These are phyloP conservation scores for Eucalyptus dawsonii DNA, from an alignment of 345 rosid genomes.

Conservation along the genomic window DNA sequence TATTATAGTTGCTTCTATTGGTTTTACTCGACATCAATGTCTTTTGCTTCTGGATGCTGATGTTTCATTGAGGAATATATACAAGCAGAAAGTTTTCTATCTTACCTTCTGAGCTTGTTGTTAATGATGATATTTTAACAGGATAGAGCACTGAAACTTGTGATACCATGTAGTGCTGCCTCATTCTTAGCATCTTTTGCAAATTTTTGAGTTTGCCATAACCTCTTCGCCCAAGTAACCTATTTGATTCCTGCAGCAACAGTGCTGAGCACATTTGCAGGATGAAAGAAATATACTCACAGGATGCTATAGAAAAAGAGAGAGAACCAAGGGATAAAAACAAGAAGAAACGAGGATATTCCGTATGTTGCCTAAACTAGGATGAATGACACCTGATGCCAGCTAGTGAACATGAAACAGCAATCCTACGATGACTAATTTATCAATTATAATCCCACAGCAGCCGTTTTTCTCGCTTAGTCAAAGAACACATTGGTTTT, in stretches of 20 bases:
- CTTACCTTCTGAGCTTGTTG: neutral
- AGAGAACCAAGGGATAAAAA: neutral
- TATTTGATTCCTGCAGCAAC: constrained; percentile 35
- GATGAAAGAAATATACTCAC: neutral
- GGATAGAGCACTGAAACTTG: constrained; percentile 83
- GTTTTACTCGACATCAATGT: neutral
- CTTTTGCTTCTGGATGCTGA: neutral
- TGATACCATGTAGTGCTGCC: constrained; percentile 78
- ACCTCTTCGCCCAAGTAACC: constrained; percentile 55
- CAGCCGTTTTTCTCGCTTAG: neutral
- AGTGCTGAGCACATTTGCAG: neutral
- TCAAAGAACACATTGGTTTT: neutral
- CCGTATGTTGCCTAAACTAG: neutral
- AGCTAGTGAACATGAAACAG: neutral
- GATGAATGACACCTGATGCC: neutral
- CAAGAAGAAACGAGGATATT: neutral
- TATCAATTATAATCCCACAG: neutral
- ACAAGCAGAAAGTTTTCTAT: neutral
- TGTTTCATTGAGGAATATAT: neutral
- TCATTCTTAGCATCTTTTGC: constrained; percentile 63
- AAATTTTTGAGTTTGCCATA: constrained; percentile 43
- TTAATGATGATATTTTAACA: constrained; percentile 32
- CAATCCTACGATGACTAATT: neutral
- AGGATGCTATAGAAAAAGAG: neutral
- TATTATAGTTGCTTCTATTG: neutral